Base-by-base conservation (phyloP, 805 yeast species). In the Myxozyma nipponensis region DNA sequence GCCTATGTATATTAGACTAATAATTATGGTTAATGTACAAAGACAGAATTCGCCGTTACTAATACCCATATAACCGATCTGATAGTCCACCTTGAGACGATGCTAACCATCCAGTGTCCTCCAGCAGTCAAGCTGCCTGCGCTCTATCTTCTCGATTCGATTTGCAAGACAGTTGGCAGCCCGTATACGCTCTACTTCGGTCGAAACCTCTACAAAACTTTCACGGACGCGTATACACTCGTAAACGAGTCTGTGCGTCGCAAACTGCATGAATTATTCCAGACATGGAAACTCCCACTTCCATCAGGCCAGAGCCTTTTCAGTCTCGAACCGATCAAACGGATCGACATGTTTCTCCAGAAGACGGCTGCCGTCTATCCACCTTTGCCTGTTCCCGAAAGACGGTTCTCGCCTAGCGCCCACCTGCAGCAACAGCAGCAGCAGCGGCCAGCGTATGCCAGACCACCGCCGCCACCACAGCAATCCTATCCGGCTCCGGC, bases 151-250 rank as follows among this genome's bases (percentile, higher is more conserved):
- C 69, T 93, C 49, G 98, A 93, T 67, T 89, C 97, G 17, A 85
- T 93, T 42, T 85, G 91, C 69, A 93, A 93, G 67, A 86, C 83
- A 62, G 83, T 87, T 28, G 96, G 97, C 6, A 77, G 82, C 54
- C 97, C 98, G 1, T 93, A 91, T 66, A 86, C 88, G n/a, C 74
- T 81, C 4, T 66, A 86, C 45, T 81, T 93, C 65, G 83, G 90
- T 46, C 74, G 79, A 57, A 81, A 82, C 56, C 70, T 89, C 42
- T 84, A 77, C 69, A 78, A 76, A 58, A 71, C 86, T 2, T 91
- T 84, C 68, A 81, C 85, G 23, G 81, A 79, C 55, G 83, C 89
- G 2, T 93, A 86, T 65, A 76, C 86, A n/a, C 70, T 83, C 47
- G 91, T 86, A 36, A 83, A 81, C 61, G 95, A 87, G 60, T 68